Evolutionary conservation across 2,329 filamentous ascomycete genomes (phyloP), one percentile per base, ranked within the genome.

Genomic region (Neofusicoccum umdonicola): DNA sequence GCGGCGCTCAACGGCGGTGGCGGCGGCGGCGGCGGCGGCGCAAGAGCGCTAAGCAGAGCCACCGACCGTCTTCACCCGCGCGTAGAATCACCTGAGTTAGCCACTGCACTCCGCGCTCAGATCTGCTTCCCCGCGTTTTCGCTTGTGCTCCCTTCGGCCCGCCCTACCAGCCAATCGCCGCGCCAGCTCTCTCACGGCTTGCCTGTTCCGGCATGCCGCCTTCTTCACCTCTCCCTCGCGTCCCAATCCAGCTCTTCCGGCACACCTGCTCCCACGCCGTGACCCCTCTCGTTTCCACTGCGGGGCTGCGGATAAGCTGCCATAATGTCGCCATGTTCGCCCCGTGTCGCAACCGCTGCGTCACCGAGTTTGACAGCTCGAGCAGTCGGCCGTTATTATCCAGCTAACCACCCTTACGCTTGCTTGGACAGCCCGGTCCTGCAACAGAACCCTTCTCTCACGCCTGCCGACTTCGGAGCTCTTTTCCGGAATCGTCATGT

Each of bases 401-500:
- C 8, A 22, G n/a, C 19, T 31, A 9, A 58, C 39, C 27, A 7
- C 54, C 22, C 9, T 3, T 45, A 31, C 4, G 12, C 12, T 34
- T 34, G 2, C 12, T 12, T 13, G 19, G 17, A 7, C 15, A 35
- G 22, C 15, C 11, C 8, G 22, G 22, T 17, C 22, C 35, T 15
- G 31, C 39, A 8, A 13, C 22, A 54, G 3, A 15, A 37, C 4
- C 35, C 13, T 13, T n/a, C 12, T 6, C 12, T 6, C 17, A 5
- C 22, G 15, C 37, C 1, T 9, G 12, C 31, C 13, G 31, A 3
- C 7, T 6, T 64, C 51, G 34, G 15, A 12, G 19, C 13, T 22
- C 2, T 17, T n/a, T 9, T 4, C 27, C 47, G 76, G 42, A 50
- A 15, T n/a, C 2, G 19, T 8, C 42, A 85, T 85, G 83, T 83